Conservation (phyloP, 495 filamentous ascomycete species). For the Podospora sp. region DNA sequence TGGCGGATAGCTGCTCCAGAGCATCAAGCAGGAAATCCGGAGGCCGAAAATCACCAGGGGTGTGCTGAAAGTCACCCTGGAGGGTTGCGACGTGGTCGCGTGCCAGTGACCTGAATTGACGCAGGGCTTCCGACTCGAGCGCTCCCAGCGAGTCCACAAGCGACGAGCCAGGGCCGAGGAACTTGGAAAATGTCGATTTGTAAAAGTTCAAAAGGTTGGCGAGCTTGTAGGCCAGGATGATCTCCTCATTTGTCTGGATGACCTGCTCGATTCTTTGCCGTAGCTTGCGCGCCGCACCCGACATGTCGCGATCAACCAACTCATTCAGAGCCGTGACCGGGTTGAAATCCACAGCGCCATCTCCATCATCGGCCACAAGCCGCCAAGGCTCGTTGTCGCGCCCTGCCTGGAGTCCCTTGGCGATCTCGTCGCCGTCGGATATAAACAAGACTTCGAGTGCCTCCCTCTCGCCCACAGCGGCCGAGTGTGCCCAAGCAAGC, state of each 20-base stretch:
- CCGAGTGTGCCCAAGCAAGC: slow-evolving; percentile 95
- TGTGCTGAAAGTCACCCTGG: slow-evolving; percentile 67
- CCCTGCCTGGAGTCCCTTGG: slow-evolving; percentile 80
- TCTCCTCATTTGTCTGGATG: slow-evolving; percentile 88
- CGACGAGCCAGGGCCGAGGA: slow-evolving; percentile 70
- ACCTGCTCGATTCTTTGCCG: slow-evolving; percentile 87
- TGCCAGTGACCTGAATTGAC: slow-evolving; percentile 79
- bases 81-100: slow-evolving; percentile 74
- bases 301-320: slow-evolving; percentile 83
- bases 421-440: slow-evolving; percentile 87
- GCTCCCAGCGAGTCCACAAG: slow-evolving; percentile 67
- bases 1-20: slow-evolving; percentile 69
- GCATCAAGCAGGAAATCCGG: slow-evolving; percentile 85
- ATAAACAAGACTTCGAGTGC: slow-evolving; percentile 90
- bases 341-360: slow-evolving; percentile 67
- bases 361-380: slow-evolving; percentile 57
- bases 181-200: slow-evolving; percentile 74
- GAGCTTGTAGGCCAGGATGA: slow-evolving; percentile 84
- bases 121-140: slow-evolving; percentile 76
- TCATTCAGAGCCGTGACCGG: slow-evolving; percentile 81
- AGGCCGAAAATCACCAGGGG: slow-evolving; percentile 69
- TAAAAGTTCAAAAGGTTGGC: slow-evolving; percentile 90
- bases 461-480: slow-evolving; percentile 89
- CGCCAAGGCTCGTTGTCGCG: slow-evolving; percentile 88
- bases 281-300: slow-evolving; percentile 73